Conservation (phyloP, 352 stramenopile species). For the Phytophthora brassicae region DNA sequence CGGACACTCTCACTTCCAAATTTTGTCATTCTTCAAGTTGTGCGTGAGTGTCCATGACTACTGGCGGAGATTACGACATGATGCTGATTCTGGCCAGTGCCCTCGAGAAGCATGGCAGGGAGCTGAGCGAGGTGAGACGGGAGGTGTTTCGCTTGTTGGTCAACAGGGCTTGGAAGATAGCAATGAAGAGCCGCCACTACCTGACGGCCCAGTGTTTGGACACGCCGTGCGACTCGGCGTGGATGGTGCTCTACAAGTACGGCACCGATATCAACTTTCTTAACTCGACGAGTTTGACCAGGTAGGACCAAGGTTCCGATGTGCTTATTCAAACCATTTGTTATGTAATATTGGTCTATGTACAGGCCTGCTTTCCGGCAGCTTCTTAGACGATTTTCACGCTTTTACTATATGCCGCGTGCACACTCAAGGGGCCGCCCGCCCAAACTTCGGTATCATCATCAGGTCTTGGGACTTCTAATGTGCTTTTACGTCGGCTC, state of each 20-base stretch:
- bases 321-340: not conserved
- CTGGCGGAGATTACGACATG: not conserved
- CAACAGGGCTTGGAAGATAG: not conserved
- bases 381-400: not conserved
- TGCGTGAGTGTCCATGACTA: too few species aligned
- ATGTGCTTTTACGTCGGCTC: slow-evolving; percentile 7
- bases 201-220: slow-evolving; percentile 1
- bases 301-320: not conserved
- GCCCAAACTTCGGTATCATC: not conserved
- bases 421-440: not conserved
- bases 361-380: not conserved
- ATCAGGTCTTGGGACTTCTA: slow-evolving; percentile 2
- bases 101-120: not conserved
- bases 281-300: slow-evolving; percentile 3
- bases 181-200: slow-evolving; percentile 4
- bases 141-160: not conserved
- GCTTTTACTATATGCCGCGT: slow-evolving; percentile 4
- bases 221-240: slow-evolving; percentile 1
- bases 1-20: not conserved
- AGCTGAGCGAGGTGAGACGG: not conserved
- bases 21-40: not conserved
- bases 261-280: slow-evolving; percentile 7
- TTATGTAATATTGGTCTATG: not conserved
- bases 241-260: slow-evolving; percentile 3
- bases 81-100: not conserved